These are phyloP conservation scores for Scedosporium boydii DNA, from an alignment of 2,329 filamentous ascomycete species.

Conservation along the genomic window DNA sequence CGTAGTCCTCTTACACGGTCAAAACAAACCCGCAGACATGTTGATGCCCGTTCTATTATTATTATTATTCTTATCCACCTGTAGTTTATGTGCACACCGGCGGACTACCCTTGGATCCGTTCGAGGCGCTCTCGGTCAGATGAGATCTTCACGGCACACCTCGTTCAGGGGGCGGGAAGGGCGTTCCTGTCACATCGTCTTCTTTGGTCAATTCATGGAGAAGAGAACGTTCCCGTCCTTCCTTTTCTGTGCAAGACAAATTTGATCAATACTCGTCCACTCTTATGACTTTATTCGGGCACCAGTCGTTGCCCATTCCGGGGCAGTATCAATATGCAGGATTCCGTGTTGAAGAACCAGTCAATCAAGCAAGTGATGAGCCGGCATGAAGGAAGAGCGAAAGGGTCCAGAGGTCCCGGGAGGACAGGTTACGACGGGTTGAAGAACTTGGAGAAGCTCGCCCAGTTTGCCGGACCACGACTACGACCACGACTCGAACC, in stretches of 20 bases:
- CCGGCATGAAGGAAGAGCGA: background rate
- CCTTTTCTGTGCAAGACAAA: background rate
- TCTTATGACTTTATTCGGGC: background rate
- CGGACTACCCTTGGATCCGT: background rate
- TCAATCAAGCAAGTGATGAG: no score
- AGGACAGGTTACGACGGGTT: background rate
- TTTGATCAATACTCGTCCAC: background rate
- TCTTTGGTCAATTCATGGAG: background rate
- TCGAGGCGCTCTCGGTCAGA: background rate
- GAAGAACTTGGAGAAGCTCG: background rate
- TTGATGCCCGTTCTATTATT: no score
- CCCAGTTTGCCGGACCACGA: no score
- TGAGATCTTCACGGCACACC: background rate
- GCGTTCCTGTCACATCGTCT: background rate
- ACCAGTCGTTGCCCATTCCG: background rate
- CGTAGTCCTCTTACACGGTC: background rate
- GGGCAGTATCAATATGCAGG: background rate
- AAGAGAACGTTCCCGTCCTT: background rate
- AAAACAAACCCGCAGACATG: background rate
- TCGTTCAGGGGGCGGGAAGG: background rate
- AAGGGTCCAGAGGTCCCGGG: background rate
- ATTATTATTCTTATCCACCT: no score
- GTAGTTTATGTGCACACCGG: background rate
- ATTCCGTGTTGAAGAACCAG: no score
- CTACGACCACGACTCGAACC: no score